Base-by-base conservation (phyloP, 2,329 filamentous ascomycete species). In the Chaetomium strumarium region DNA sequence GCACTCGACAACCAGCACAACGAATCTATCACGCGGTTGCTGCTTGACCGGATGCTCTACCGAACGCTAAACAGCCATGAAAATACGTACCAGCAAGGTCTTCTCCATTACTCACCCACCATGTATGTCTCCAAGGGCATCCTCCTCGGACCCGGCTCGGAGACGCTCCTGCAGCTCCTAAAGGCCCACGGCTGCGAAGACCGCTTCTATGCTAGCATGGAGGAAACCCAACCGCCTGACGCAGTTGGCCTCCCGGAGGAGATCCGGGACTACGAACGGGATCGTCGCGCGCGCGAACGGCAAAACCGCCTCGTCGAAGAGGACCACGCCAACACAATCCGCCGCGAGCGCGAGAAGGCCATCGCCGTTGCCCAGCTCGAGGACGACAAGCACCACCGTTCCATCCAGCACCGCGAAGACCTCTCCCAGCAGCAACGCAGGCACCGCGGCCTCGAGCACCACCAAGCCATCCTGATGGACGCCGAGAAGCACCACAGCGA, bases 31-130 rank as follows among this genome's bases (percentile, higher is more conserved):
- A 62, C 61, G 0, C 53, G 48, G 10, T 51, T 62, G 20, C 58
- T 66, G 1, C 56, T 67, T 0, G 60, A 64, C 8, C 60, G 52
- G 10, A 49, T 64, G 19, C 52, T 64, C 1, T 62, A 60, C 55
- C 54, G 55, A 16, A 60, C 61, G 7, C 51, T 64, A 14, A 64
- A 65, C 53, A 58, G 61, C 40, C 60, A 60, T 19, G 58, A 61
- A 29, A 67, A 66, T 49, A 61, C 63, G 2, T 64, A 61, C 45
- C 52, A 59, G 19, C 58, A 66, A 33, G 58, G 50, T 10, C 49
- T 55, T 9, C 57, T 62, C 48, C 61, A 62, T 47, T 65, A 61
- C 41, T 68, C 65, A 3, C 64, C 64, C 1, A 67, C 64, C 9
- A 63, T 64, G 57, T 68, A 67, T 46, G 49, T 68, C 12, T 40